phyloP scores from a whole-genome alignment of 352 stramenopile genomes.

The Globisporangium paroecandrum region DNA sequence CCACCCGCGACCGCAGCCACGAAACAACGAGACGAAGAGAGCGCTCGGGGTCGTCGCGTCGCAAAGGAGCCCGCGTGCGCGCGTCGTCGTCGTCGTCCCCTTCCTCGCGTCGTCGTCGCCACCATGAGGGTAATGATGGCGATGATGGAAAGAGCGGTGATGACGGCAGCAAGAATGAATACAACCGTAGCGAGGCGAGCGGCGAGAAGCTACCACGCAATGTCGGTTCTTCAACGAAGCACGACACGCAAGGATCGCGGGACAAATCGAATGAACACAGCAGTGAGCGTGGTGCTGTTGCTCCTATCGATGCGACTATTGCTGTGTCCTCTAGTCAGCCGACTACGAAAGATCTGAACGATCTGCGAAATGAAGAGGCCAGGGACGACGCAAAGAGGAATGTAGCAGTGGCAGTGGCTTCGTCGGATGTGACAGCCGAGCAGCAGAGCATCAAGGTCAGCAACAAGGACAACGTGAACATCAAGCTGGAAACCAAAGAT shows the following conservation, averaged over 20 bases:
- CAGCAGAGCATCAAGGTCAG: neutral
- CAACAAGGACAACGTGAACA: neutral
- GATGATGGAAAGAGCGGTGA: neutral
- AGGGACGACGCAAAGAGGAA: neutral
- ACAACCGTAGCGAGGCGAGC: neutral
- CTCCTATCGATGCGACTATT: neutral
- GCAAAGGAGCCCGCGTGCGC: neutral
- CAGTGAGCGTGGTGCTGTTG: neutral
- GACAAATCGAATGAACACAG: neutral
- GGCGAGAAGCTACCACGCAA: neutral
- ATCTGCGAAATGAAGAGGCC: neutral
- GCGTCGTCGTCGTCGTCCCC: slow-evolving; percentile 4
- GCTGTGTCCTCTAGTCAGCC: neutral
- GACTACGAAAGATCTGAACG: neutral
- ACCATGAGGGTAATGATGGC: neutral
- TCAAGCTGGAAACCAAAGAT: neutral
- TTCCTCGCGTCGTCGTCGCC: neutral
- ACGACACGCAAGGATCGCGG: neutral
- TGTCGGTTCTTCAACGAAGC: neutral
- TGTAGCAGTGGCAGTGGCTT: neutral
- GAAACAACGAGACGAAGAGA: slow-evolving; percentile 4
- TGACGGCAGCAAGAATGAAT: neutral
- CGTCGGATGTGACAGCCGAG: neutral
- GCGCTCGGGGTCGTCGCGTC: slow-evolving; percentile 5
- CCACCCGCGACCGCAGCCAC: slow-evolving; percentile 6